Percentiles rank a stretch among this genome's conserved stretches.
phyloP scores from a whole-genome alignment of 2,329 filamentous ascomycete genomes.

The Cytospora paraplurivora region DNA sequence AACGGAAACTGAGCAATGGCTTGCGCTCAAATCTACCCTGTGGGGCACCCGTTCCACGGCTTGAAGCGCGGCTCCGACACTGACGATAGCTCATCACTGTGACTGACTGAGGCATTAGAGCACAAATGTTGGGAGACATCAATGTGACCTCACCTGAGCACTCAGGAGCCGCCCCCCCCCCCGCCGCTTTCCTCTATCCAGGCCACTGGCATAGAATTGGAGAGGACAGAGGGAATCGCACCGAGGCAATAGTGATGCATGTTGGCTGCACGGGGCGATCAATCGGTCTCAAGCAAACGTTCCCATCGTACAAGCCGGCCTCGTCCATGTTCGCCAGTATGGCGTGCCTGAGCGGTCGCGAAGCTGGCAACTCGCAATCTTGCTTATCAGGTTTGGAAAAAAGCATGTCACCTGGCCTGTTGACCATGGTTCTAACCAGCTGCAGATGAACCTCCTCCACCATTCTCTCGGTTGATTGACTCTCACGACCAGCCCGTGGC shows the following conservation, averaged over 20 bases:
- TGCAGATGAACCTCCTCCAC: too few relatives aligned
- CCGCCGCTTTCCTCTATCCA: background rate
- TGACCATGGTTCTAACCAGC: too few relatives aligned
- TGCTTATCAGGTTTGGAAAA: background rate
- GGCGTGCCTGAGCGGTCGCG: background rate
- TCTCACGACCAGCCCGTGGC: too few relatives aligned
- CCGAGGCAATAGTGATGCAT: slow-evolving; percentile 5
- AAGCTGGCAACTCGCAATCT: background rate
- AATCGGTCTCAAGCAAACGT: background rate
- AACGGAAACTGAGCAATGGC: background rate
- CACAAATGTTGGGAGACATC: background rate
- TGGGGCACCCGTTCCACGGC: background rate
- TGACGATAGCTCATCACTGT: background rate
- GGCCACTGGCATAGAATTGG: background rate
- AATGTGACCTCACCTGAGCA: background rate
- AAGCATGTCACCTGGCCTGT: background rate
- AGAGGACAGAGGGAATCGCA: background rate
- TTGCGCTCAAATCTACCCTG: background rate
- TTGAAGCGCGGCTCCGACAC: background rate
- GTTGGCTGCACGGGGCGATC: slow-evolving; percentile 12
- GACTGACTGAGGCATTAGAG: background rate
- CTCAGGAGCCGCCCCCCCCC: background rate
- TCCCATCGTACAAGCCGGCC: too few relatives aligned
- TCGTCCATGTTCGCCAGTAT: background rate
- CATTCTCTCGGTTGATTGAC: too few relatives aligned